Base-by-base conservation (phyloP, 2,329 filamentous ascomycete genomes). In the Pyrenophora tritici-repentis region DNA sequence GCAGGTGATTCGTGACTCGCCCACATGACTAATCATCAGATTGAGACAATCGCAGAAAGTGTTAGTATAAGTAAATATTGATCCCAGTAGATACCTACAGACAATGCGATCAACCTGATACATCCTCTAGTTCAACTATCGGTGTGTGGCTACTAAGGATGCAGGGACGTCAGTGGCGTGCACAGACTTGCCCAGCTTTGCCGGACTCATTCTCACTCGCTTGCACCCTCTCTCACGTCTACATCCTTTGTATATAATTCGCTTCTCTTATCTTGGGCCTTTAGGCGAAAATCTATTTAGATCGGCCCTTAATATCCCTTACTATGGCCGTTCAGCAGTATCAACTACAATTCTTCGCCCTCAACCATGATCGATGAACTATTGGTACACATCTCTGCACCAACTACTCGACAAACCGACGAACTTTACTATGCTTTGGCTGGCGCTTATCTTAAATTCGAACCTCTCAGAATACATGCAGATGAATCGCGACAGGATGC, bases 311-410 rank as follows among this genome's bases (percentile, higher is more conserved):
- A 6, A 22, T 13, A 37, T 46, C 26, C 42, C 26, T 37, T 40
- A 61, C 42, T 31, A 59, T 57, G 55, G 39, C 39, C 13, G 17
- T 54, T 20, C 47, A 50, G 46, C 13, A 36, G 1, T 42, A 29
- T 33, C 52, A 42, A 33, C 38, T 46, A 31, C 18, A 43, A 18
- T n/a, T 29, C n/a, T 14, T 45, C 14, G 36, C 26, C 32, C 41
- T 45, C 50, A 49, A 53, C 40, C 34, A 71, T 70, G 68, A 58
- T 55, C 47, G 70, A 75, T 62, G 73, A 78, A 51, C 67, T 80
- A 22, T 68, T 78, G 26, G 74, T 76, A 29, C 78, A 81, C 59
- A 74, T 78, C 34, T 76, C 77, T 50, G 73, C 78, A 6, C 67
- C 76, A 7, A 72, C 74, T 7, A 74, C 70, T 32, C 69, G 66